These are phyloP conservation scores for Striga hermonthica DNA, from an alignment of 305 asterid species.

Conservation along the genomic window DNA sequence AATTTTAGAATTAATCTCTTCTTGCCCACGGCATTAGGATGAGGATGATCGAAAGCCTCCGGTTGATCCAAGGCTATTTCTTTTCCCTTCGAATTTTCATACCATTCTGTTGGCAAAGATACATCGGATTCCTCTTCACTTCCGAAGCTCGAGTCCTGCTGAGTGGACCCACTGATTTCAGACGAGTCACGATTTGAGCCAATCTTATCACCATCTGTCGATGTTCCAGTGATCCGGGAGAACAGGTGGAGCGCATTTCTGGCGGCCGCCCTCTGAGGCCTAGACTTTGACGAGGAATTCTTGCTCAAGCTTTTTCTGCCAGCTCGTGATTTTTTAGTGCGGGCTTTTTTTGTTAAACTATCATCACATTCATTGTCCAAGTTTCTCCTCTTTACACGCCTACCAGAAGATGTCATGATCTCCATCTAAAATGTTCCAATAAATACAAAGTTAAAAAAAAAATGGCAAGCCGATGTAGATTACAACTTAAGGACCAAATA, in stretches of 20 bases:
- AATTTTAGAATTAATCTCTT: constrained; percentile 76
- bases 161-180: constrained; percentile 56
- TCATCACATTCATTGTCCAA: constrained; percentile 75
- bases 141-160: constrained; percentile 58
- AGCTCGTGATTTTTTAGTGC: constrained; percentile 52
- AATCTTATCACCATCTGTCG: constrained; percentile 61
- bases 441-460: constrained; percentile 19
- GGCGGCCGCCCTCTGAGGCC: constrained; percentile 99
- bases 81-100: constrained; percentile 68
- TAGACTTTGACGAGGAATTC: constrained; percentile 59
- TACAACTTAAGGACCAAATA: background rate
- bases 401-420: constrained; percentile 87
- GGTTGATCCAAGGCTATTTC: constrained; percentile 52
- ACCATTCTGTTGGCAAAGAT: constrained; percentile 50
- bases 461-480: background rate
- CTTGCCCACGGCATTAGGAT: constrained; percentile 50
- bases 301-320: constrained; percentile 55
- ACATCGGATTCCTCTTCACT: constrained; percentile 74
- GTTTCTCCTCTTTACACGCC: constrained; percentile 90
- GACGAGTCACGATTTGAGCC: constrained; percentile 58
- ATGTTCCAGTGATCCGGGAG: constrained; percentile 85
- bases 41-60: constrained; percentile 42
- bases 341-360: constrained; percentile 40
- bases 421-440: constrained; percentile 49
- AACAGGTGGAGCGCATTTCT: constrained; percentile 91